Conservation (phyloP, 1,139 yeast species). For the Geotrichum bryndzae region DNA sequence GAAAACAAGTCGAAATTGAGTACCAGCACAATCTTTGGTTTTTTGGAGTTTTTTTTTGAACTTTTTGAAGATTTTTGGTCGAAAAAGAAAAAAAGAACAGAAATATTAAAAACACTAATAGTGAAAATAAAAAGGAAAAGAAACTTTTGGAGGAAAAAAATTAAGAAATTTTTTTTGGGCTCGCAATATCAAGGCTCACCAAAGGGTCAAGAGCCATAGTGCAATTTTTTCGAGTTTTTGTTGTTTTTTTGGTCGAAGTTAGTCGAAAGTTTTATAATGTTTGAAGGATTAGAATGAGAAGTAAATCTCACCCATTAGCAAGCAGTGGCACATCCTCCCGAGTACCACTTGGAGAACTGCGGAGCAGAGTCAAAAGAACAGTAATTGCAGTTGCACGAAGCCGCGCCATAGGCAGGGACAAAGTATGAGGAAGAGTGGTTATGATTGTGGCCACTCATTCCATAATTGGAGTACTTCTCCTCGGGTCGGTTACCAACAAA, state of each 20-base stretch:
- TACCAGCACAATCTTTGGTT: conserved; percentile 1
- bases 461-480: neutral
- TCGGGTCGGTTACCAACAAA: conserved; percentile 10
- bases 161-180: neutral
- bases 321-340: conserved; percentile 14
- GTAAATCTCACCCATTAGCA: conserved; percentile 3
- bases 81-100: neutral
- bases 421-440: conserved; percentile 10
- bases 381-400: conserved; percentile 15
- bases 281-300: neutral
- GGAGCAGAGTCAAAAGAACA: conserved; percentile 17
- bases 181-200: neutral
- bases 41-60: conserved; percentile 1
- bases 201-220: neutral
- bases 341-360: conserved; percentile 15
- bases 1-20: neutral
- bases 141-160: neutral
- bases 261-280: neutral
- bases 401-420: conserved; percentile 13
- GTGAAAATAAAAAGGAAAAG: neutral
- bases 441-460: conserved; percentile 4
- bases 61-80: neutral
- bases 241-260: neutral
- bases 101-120: neutral
- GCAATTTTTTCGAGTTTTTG: neutral